These are phyloP conservation scores for Russula virescens DNA, from an alignment of 768 basidiomycete genomes.

Conservation along the genomic window DNA sequence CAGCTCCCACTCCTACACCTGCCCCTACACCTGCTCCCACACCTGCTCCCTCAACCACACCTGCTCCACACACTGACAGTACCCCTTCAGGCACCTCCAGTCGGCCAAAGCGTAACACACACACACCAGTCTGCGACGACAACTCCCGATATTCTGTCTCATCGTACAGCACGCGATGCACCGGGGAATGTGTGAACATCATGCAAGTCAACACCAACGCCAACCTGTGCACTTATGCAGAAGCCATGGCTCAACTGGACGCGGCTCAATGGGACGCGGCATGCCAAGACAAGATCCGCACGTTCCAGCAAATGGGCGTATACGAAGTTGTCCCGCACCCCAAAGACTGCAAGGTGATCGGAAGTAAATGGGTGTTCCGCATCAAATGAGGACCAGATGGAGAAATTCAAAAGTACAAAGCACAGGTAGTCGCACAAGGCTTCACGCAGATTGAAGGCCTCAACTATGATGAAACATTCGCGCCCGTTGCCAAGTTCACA, in stretches of 20 bases:
- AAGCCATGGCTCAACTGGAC: not conserved
- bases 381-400: constrained; percentile 33
- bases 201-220: not conserved
- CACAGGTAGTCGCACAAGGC: constrained; percentile 35
- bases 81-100: too few species aligned
- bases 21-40: too few species aligned
- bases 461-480: constrained; percentile 26
- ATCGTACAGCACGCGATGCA: not conserved
- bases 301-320: constrained; percentile 6
- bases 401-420: constrained; percentile 32
- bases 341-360: constrained; percentile 27
- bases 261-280: not conserved
- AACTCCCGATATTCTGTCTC: not conserved
- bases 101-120: not conserved
- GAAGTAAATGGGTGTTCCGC: constrained; percentile 32
- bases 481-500: constrained; percentile 21
- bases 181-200: not conserved
- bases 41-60: too few species aligned
- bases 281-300: not conserved
- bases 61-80: too few species aligned
- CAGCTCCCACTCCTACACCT: too few species aligned
- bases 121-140: not conserved
- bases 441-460: constrained; percentile 34
- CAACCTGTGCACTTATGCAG: not conserved
- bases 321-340: constrained; percentile 26